Percentiles rank a stretch among this genome's conserved stretches.
phyloP scores from a whole-genome alignment of 371 early-diverging fungal species.

The Agmasoma carcini region DNA sequence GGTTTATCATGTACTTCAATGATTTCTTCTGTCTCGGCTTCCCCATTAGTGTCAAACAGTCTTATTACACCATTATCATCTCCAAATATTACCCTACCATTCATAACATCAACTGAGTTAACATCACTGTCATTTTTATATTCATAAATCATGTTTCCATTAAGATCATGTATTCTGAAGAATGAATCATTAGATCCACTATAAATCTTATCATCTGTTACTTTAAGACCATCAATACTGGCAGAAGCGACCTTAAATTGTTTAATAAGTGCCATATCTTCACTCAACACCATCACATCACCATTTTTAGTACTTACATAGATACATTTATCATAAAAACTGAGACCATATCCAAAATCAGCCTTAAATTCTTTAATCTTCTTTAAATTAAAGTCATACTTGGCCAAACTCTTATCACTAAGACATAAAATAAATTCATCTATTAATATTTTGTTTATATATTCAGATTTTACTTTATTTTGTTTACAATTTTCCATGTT shows the following conservation, averaged over 20 bases:
- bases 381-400: conserved; percentile 23
- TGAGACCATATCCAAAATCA: conserved; percentile 34
- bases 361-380: conserved; percentile 1
- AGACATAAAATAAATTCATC: conserved; percentile 13
- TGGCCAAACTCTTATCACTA: conserved; percentile 22
- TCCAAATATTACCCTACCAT: conserved; percentile 42
- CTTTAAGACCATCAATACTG: conserved; percentile 29
- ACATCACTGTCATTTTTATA: conserved; percentile 26
- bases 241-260: conserved; percentile 13
- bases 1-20: conserved; percentile 49
- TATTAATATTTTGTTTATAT: conserved; percentile 32
- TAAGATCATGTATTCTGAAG: conserved; percentile 33
- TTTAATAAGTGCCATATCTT: neutral
- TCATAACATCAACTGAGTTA: conserved; percentile 48
- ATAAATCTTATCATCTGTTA: conserved; percentile 13
- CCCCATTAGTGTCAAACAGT: conserved; percentile 33
- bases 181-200: conserved; percentile 28
- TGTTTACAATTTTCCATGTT: neutral
- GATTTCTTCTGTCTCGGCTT: conserved; percentile 10
- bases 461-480: conserved; percentile 3
- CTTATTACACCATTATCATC: conserved; percentile 46
- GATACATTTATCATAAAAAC: neutral
- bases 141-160: conserved; percentile 1
- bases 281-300: neutral
- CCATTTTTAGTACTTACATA: conserved; percentile 18